Base-by-base conservation (phyloP, 768 basidiomycete genomes). In the Lactarius pseudohatsudake region DNA sequence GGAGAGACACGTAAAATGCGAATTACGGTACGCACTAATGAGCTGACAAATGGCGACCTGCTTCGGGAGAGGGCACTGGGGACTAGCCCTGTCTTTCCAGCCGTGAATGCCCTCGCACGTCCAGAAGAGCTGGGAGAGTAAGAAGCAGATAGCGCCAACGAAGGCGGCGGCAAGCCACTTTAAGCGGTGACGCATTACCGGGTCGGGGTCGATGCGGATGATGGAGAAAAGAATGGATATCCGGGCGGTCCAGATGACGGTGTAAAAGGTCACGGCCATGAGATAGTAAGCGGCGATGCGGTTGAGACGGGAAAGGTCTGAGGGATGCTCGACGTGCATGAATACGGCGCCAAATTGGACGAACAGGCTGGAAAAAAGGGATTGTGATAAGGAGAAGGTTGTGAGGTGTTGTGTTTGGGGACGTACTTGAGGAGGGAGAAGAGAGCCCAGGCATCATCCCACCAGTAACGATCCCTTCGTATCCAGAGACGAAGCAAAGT, bases 181-280 rank as follows among this genome's bases (percentile, higher is more conserved):
- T 15, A 74, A 53, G 20, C 65, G 58, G 30, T 32, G 40, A 4
- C 62, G 63, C 56, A 55, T 67, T n/a, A 60, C n/a, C 13, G 69
- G 65, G 58, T 78, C 77, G 1, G 81, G 80, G 61, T 82, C 81
- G 70, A 85, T 78, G 43, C 85, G 82, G 61, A 85, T 80, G 66
- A 86, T 78, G 7, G 84, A 84, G 74, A 82, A 83, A 8, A 86
- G 74, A 54, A 85, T 84, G 30, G 83, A 80, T n/a, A 84, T 74
- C 22, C 84, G 79, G 2, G 84, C 73, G 36, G 61, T 66, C 73
- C 73, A 74, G 30, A 74, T 74, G 67, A 74, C 67, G 16, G 65
- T 43, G 66, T 74, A 74, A 55, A 74, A 74, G 1, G 72, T 67
- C 4, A 65, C 61, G 20, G 73, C 72, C 73, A 74, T 74, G 59